Conservation (phyloP, 352 stramenopile genomes). For the Pythium oligandrum region DNA sequence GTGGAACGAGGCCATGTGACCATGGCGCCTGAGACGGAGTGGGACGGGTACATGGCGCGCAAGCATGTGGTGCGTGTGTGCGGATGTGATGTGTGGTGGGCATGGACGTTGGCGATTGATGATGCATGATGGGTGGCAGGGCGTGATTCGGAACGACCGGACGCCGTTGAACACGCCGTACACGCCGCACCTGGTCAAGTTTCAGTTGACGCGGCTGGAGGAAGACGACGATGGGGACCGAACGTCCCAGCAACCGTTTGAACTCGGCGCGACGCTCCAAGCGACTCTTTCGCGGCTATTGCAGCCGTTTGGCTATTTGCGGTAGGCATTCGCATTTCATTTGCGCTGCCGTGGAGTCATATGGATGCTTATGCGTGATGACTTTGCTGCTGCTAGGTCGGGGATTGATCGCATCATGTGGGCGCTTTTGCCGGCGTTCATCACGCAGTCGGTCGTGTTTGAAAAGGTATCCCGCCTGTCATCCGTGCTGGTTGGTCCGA, state of each 20-base stretch:
- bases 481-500: background rate
- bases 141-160: slow-evolving; percentile 60
- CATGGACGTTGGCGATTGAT: too few species aligned
- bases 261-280: slow-evolving; percentile 27
- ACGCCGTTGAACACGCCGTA: slow-evolving; percentile 82
- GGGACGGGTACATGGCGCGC: slow-evolving; percentile 44
- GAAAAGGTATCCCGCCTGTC: slow-evolving; percentile 20
- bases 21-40: slow-evolving; percentile 4
- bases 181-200: slow-evolving; percentile 80
- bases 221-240: slow-evolving; percentile 37
- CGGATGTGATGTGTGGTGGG: background rate
- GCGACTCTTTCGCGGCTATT: slow-evolving; percentile 25
- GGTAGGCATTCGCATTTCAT: background rate
- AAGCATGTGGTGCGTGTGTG: slow-evolving; percentile 32
- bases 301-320: slow-evolving; percentile 42
- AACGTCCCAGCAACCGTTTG: background rate
- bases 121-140: slow-evolving; percentile 16
- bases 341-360: background rate
- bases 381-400: background rate
- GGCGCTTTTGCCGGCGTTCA: background rate
- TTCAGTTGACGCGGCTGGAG: slow-evolving; percentile 63
- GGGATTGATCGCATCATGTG: background rate
- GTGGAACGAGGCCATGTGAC: too few species aligned
- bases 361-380: background rate
- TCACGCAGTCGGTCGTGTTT: slow-evolving; percentile 40